Evolutionary conservation across 345 rosid species (phyloP), one percentile per base, ranked within the genome.

Genomic region (Acer saccharum): DNA sequence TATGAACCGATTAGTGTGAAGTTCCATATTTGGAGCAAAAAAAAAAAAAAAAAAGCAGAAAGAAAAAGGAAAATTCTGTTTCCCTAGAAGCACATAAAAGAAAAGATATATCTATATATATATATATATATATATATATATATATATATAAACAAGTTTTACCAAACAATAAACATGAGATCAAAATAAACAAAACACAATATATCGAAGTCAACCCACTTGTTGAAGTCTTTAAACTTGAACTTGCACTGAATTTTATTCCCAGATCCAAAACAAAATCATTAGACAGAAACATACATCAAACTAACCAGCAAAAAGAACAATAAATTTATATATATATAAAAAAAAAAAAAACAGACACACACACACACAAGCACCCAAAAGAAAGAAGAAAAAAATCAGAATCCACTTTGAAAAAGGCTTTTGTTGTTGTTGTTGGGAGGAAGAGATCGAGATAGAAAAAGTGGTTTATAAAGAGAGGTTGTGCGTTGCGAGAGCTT

Each of bases 211-310:
- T 41, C 44, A 20, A 48, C 14, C 32, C 35, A 48, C 27, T n/a
- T 20, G 32, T 6, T 0, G 25, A 60, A 60, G 27, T 50, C 41
- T 20, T 57, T 12, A 43, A 3, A 21, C 43, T 55, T 7, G 65
- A n/a, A 4, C 6, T 18, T 52, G 29, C 57, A 63, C 7, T 29
- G 35, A 6, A 76, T 71, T 57, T 80, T 61, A 76, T 57, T 80
- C 67, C 35, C 64, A 76, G 83, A 76, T 80, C 79, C 76, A 58
- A 43, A 65, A 52, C 61, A 78, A 74, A 41, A n/a, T 74, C 71
- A 62, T 41, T 7, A 60, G 23, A 55, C 77, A 68, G 39, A 0
- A 20, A 6, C 32, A 10, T 21, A 72, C 16, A 60, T 6, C 18
- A 17, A 52, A 74, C 39, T 54, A 54, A 39, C 8, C 4, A 72